These are phyloP conservation scores for Orobanche coerulescens DNA, from an alignment of 257 asterid species.

Conservation along the genomic window DNA sequence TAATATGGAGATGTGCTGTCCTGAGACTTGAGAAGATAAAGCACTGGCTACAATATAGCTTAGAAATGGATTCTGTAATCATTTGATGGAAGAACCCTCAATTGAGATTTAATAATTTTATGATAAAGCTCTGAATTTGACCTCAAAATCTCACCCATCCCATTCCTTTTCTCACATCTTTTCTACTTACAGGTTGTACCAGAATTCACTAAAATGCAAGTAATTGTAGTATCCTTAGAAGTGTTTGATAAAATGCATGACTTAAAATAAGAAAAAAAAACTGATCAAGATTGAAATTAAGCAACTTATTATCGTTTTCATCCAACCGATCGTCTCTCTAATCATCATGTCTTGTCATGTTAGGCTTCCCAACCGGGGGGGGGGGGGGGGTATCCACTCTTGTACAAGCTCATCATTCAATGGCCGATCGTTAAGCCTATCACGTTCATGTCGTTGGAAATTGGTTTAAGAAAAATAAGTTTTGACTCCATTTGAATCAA, in stretches of 20 bases:
- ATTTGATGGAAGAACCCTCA: background rate
- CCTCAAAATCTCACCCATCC: background rate
- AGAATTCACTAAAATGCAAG: background rate
- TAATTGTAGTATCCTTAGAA: background rate
- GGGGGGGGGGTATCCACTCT: conserved; percentile 31
- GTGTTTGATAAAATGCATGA: background rate
- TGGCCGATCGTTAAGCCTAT: conserved; percentile 42
- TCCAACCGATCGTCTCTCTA: background rate
- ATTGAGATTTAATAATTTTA: background rate
- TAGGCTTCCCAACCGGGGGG: conserved; percentile 37
- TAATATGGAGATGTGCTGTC: background rate
- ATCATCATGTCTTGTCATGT: conserved; percentile 16
- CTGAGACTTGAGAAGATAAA: background rate
- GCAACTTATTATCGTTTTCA: too few species aligned
- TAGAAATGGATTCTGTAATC: background rate
- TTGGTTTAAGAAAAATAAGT: too few species aligned
- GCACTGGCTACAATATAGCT: background rate
- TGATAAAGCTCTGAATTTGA: background rate
- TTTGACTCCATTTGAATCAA: too few species aligned
- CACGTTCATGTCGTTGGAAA: conserved; percentile 34
- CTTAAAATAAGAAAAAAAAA: background rate
- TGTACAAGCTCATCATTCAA: conserved; percentile 52
- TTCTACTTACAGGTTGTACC: too few species aligned
- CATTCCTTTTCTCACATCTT: too few species aligned
- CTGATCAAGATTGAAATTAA: background rate